These are phyloP conservation scores for Xylariaceae sp. DNA, from an alignment of 2,329 filamentous ascomycete species.

Conservation along the genomic window DNA sequence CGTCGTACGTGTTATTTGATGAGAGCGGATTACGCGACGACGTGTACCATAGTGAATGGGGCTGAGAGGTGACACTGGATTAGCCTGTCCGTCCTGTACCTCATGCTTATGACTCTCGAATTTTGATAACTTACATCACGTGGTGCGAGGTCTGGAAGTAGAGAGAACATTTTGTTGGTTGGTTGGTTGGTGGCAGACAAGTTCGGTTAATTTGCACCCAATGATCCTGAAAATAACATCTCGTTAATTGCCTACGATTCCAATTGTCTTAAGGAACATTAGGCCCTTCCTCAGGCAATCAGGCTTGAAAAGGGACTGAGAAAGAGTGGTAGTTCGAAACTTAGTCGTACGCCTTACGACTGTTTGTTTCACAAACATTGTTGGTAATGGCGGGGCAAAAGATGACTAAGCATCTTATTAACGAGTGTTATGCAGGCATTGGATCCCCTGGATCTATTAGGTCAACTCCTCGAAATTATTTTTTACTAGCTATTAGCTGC, in stretches of 20 bases:
- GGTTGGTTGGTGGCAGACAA: no score
- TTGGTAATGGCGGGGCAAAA: constrained; percentile 19
- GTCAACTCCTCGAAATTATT: no score
- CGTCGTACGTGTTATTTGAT: constrained; percentile 41
- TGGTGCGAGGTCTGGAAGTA: constrained; percentile 71
- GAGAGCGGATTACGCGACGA: constrained; percentile 61
- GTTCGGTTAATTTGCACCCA: no score
- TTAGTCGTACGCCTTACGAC: no score
- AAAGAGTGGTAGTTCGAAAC: no score
- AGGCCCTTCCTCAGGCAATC: not conserved
- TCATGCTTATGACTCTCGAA: not conserved
- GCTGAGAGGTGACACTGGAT: constrained; percentile 51
- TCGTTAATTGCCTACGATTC: no score
- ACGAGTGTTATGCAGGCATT: constrained; percentile 21
- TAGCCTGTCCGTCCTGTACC: not conserved
- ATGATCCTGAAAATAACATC: no score
- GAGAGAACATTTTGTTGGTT: constrained; percentile 58
- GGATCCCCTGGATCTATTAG: no score
- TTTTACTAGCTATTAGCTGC: no score
- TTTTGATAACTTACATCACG: constrained; percentile 64
- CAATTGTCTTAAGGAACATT: no score
- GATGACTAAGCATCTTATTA: constrained; percentile 24
- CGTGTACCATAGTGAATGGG: constrained; percentile 76
- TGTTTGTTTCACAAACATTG: not conserved
- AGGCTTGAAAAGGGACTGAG: no score